Conservation (phyloP, 2,329 filamentous ascomycete genomes). For the Fusarium annulatum region DNA sequence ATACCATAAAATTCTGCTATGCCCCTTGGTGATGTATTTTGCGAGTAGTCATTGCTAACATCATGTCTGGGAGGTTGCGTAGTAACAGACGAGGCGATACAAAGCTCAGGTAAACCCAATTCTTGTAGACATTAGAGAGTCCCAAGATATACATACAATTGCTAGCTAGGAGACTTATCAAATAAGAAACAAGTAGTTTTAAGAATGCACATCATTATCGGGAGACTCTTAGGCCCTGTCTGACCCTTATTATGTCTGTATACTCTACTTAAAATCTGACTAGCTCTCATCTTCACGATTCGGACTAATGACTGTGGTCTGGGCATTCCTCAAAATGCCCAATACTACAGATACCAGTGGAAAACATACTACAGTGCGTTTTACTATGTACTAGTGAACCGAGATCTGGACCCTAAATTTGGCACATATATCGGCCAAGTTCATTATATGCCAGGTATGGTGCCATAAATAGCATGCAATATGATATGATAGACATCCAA, state of each 20-base stretch:
- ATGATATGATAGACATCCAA: not conserved
- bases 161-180: not conserved
- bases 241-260: not conserved
- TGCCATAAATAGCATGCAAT: not conserved
- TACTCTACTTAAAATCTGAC: not conserved
- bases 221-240: not conserved
- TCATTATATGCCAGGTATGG: not conserved
- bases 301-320: not conserved
- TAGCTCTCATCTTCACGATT: not conserved
- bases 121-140: not conserved
- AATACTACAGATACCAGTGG: not conserved
- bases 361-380: not conserved
- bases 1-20: not conserved
- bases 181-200: not conserved
- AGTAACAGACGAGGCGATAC: not conserved
- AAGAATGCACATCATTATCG: not conserved
- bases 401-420: not conserved
- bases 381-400: not conserved
- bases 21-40: too few relatives aligned
- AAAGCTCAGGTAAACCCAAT: not conserved
- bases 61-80: not conserved
- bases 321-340: not conserved
- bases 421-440: not conserved
- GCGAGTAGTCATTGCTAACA: not conserved
- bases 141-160: not conserved